A percentile compares a stretch with the other conserved stretches of the same genome.
Conservation (phyloP, 2,329 filamentous ascomycete genomes). For the Mycosphaerelloides madeirae region DNA sequence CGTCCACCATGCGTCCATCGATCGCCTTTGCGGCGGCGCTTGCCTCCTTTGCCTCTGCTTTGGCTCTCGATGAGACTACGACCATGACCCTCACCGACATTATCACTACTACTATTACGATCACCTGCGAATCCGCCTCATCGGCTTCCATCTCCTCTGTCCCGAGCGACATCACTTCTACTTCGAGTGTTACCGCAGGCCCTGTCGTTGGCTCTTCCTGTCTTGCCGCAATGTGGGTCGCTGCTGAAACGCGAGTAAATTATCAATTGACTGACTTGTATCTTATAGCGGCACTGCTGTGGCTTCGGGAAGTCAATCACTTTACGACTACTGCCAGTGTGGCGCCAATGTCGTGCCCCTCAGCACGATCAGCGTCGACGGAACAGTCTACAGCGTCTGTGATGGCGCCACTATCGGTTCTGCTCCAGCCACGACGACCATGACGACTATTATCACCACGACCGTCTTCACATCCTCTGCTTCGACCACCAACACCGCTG, state of each 20-base stretch:
- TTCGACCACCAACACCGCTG: background rate
- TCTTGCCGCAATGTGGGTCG: too few species aligned
- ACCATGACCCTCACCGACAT: background rate
- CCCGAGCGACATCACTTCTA: background rate
- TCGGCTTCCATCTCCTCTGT: background rate
- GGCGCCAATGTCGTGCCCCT: background rate
- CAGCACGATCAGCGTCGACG: background rate
- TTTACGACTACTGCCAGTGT: too few species aligned
- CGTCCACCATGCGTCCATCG: background rate
- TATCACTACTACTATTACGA: background rate
- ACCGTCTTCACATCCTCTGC: background rate
- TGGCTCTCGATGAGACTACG: background rate
- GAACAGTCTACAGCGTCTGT: background rate
- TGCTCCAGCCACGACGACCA: background rate
- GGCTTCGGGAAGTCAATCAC: too few species aligned
- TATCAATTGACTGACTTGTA: background rate
- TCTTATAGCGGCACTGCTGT: background rate
- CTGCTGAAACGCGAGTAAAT: background rate
- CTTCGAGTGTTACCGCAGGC: background rate
- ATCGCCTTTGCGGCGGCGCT: background rate
- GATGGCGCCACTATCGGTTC: background rate
- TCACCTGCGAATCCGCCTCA: background rate
- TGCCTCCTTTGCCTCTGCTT: background rate
- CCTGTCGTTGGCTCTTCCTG: background rate
- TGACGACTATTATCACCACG: background rate